These are phyloP conservation scores for Tolypocladium amazonense DNA, from an alignment of 2,329 filamentous ascomycete genomes.

Conservation along the genomic window DNA sequence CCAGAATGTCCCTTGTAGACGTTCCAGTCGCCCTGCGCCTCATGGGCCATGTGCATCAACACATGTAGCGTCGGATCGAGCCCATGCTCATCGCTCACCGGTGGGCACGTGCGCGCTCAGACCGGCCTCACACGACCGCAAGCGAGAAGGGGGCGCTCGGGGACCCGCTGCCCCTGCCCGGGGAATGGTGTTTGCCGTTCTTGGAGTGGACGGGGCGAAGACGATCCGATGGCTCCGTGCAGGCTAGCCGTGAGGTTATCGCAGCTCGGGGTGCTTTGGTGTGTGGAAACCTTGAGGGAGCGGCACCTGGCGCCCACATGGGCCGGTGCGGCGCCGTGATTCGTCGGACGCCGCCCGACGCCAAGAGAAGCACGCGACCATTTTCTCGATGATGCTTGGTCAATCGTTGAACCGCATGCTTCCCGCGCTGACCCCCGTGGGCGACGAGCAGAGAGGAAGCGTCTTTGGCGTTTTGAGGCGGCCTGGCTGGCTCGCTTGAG, in stretches of 20 bases:
- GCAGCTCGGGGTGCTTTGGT: neutral
- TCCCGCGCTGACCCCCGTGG: neutral
- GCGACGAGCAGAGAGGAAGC: neutral
- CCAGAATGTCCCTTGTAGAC: no score
- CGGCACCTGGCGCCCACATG: slow-evolving; percentile 17
- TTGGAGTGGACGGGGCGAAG: neutral
- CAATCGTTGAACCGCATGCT: slow-evolving; percentile 13
- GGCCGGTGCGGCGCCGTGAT: slow-evolving; percentile 20
- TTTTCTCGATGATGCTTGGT: slow-evolving; percentile 33
- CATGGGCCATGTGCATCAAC: neutral
- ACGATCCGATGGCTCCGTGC: neutral
- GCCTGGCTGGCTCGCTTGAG: neutral
- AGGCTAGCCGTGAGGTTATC: neutral
- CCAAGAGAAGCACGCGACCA: slow-evolving; percentile 28
- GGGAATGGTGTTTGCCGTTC: neutral
- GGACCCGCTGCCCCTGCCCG: neutral
- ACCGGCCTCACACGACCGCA: slow-evolving; percentile 1
- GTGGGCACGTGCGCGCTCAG: slow-evolving; percentile 6
- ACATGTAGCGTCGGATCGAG: neutral
- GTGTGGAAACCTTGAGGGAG: neutral
- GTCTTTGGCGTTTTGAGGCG: neutral
- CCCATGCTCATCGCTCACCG: neutral
- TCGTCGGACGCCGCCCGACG: slow-evolving; percentile 11
- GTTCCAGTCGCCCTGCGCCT: neutral
- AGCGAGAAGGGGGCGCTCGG: neutral